Conservation (phyloP, 495 filamentous ascomycete species). For the Pyrenula aspistea region DNA sequence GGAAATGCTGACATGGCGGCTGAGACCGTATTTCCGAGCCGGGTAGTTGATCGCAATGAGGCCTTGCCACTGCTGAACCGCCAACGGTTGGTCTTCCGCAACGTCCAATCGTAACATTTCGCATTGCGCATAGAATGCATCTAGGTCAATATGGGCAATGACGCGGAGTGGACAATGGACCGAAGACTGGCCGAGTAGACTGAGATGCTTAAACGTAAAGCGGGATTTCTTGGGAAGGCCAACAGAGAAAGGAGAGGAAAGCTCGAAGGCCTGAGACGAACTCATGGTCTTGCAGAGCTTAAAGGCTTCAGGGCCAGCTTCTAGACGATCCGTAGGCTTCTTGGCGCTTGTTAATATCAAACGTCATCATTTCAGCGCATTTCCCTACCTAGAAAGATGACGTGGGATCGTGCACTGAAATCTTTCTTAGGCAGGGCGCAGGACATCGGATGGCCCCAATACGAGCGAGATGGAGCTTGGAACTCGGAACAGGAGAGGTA, state of each 20-base stretch:
- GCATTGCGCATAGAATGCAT: slow-evolving; percentile 97
- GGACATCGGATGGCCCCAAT: too few relatives aligned
- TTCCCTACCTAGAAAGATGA: too few relatives aligned
- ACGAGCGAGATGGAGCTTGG: too few relatives aligned
- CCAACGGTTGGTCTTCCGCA: slow-evolving; percentile 64
- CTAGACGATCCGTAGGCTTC: too few relatives aligned
- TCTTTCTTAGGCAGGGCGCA: too few relatives aligned
- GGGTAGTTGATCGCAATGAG: slow-evolving; percentile 96
- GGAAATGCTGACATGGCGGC: slow-evolving; percentile 53
- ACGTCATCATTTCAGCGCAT: too few relatives aligned
- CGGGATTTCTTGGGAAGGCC: slow-evolving; percentile 40
- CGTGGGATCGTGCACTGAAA: too few relatives aligned
- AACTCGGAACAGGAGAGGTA: too few relatives aligned
- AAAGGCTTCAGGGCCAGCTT: too few relatives aligned
- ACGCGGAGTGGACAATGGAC: slow-evolving; percentile 69
- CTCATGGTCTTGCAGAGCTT: too few relatives aligned
- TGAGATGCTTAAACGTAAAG: slow-evolving; percentile 77
- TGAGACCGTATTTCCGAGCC: slow-evolving; percentile 68
- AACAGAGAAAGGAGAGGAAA: slow-evolving; percentile 25
- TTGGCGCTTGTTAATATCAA: too few relatives aligned
- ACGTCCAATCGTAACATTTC: slow-evolving; percentile 78
- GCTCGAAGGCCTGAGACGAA: slow-evolving; percentile 27
- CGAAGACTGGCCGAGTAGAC: slow-evolving; percentile 58
- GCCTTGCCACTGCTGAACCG: slow-evolving; percentile 71
- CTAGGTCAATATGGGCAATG: slow-evolving; percentile 86